phyloP scores from a whole-genome alignment of 805 yeast species.

The Wickerhamomyces sydowiorum region DNA sequence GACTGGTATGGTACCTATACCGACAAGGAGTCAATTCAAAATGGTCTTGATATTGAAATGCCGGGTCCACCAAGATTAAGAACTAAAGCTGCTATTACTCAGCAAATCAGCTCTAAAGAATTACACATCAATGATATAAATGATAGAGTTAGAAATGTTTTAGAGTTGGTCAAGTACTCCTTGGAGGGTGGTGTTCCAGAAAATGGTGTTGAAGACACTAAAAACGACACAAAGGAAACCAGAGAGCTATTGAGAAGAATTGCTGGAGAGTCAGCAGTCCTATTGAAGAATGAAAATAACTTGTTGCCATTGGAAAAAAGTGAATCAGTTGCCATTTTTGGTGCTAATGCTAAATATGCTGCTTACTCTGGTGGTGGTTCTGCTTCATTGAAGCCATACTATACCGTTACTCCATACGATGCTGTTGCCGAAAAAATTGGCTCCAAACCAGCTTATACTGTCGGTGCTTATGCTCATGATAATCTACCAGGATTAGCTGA shows the following conservation, averaged over 20 bases:
- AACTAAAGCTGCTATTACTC: conserved; percentile 29
- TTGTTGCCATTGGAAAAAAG: conserved; percentile 41
- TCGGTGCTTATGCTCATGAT: conserved; percentile 32
- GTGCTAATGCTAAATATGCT: conserved; percentile 49
- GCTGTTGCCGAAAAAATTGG: conserved; percentile 32
- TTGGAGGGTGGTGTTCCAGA: conserved; percentile 30
- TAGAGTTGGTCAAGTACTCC: conserved; percentile 42
- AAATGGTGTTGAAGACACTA: conserved; percentile 17
- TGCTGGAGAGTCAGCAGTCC: conserved; percentile 47
- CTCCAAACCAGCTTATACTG: conserved; percentile 21
- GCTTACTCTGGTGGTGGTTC: conserved; percentile 60
- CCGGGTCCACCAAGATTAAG: conserved; percentile 56
- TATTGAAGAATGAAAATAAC: conserved; percentile 46
- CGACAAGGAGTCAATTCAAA: conserved; percentile 37
- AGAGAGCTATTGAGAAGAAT: conserved; percentile 34
- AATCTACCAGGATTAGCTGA: conserved; percentile 29
- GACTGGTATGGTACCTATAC: conserved; percentile 63
- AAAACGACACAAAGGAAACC: conserved; percentile 44
- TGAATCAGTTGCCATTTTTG: conserved; percentile 47
- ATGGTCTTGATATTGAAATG: conserved; percentile 62
- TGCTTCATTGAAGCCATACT: conserved; percentile 44
- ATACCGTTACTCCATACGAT: conserved; percentile 43
- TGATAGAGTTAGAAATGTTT: conserved; percentile 43
- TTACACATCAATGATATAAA: conserved; percentile 35
- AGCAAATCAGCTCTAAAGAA: conserved; percentile 37